Conservation (phyloP, 2,329 filamentous ascomycete species). For the Exophiala sideris region DNA sequence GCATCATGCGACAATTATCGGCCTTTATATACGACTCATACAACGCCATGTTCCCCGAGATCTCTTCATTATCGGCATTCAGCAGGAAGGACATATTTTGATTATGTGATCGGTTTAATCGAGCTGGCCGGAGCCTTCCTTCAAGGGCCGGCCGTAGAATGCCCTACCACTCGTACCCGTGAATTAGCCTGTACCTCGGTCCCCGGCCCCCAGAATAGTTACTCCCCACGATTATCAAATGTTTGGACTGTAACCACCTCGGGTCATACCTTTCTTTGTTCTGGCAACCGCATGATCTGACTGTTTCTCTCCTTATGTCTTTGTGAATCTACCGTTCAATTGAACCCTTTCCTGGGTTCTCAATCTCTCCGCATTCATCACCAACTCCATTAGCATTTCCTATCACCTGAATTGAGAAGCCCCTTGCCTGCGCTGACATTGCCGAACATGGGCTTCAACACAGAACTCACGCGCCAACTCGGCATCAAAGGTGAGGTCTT, state of each 20-base stretch:
- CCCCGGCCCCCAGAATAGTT: constrained; percentile 3
- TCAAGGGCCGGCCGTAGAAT: background rate
- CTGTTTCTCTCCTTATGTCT: background rate
- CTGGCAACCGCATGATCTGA: constrained; percentile 1
- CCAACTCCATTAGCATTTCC: background rate
- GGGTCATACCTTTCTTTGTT: constrained; percentile 1
- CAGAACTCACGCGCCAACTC: constrained; percentile 59
- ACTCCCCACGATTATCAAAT: background rate
- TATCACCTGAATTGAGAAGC: no score
- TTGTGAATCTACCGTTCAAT: no score
- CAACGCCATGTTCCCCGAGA: no score
- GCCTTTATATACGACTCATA: no score
- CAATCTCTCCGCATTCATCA: background rate
- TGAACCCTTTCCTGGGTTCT: background rate
- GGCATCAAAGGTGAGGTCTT: constrained; percentile 45
- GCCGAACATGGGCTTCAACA: constrained; percentile 60
- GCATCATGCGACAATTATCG: no score
- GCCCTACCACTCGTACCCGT: background rate
- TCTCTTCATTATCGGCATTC: no score
- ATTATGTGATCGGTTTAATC: no score
- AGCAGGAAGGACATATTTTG: no score
- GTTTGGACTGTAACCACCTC: constrained; percentile 9
- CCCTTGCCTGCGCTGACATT: background rate
- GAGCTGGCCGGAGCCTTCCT: background rate
- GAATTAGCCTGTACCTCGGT: constrained; percentile 10